Base-by-base conservation (phyloP, 1,284 basidiomycete genomes). In the Apiotrichum porosum region DNA sequence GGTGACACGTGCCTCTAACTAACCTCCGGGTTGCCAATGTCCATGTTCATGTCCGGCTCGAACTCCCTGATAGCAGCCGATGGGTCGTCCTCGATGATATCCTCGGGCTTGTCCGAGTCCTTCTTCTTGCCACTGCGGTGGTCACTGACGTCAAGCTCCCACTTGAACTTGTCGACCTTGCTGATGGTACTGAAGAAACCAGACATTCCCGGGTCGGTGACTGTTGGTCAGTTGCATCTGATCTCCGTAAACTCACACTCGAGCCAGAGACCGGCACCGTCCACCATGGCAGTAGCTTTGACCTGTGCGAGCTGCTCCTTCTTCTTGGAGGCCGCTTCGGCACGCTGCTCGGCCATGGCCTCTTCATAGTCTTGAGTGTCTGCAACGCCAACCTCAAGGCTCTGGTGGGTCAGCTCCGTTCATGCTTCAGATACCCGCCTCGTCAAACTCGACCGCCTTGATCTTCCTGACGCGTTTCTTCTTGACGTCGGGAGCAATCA, bases 171-270 rank as follows among this genome's bases (percentile, higher is more conserved):
- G 8, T 37, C 42, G 3, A 52, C 37, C 36, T 54, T 42, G 30
- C 47, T 47, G 43, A 61, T 37, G 6, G 41, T 36, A 2, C 42
- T 35, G 22, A 67, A 58, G 32, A 62, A 51, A 1, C 17, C 52
- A 6, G 54, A 38, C 62, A 70, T 61, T 3, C 52, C 61, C 3
- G 50, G 33, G 42, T 70, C 53, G 26, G 61, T 51, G 40, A 66
- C 68, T 70, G 44, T 1, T 6, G 2, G 33, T 44, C 21, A 52
- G 44, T 18, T n/a, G 21, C 10, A 13, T 9, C 17, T 3, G 1
- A 10, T 2, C 12, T 1, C 3, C 14, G n/a, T 17, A 24, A n/a
- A 42, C 60, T 50, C 14, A 67, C 65, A 65, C 6, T 54, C 26
- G 3, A 66, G 14, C 31, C 57, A 60, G 13, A 51, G 48, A 1